These are phyloP conservation scores for Ophiorrhiza pumila DNA, from an alignment of 257 asterid species.

Conservation along the genomic window DNA sequence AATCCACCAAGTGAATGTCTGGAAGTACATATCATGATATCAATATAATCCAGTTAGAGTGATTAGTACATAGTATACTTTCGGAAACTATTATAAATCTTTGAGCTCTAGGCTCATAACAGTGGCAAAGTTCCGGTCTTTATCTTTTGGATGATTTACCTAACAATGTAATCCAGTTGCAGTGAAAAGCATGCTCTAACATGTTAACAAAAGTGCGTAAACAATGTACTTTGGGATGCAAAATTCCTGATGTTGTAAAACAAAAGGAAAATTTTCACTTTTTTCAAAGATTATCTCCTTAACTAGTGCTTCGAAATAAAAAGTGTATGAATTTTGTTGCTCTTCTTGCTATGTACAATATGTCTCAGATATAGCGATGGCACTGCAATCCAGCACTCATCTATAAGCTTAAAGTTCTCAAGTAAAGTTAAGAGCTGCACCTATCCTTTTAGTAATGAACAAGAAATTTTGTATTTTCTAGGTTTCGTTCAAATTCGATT, in stretches of 20 bases:
- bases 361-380: background rate
- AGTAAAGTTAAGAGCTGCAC: background rate
- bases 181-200: background rate
- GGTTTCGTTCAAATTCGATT: background rate
- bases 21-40: background rate
- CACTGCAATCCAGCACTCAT: background rate
- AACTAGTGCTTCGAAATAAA: background rate
- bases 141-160: background rate
- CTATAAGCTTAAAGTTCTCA: background rate
- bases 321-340: background rate
- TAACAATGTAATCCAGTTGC: background rate
- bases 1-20: background rate
- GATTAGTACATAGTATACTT: background rate
- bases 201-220: background rate
- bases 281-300: background rate
- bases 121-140: background rate
- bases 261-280: background rate
- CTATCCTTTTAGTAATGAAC: background rate
- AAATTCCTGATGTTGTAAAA: background rate
- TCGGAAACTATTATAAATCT: background rate
- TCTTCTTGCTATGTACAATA: background rate
- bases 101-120: constrained; percentile 6
- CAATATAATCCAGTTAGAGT: background rate
- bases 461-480: background rate
- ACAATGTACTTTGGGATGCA: background rate